Evolutionary conservation across 2,329 filamentous ascomycete species (phyloP).

Genomic region (Ceratocystis albifundus): DNA sequence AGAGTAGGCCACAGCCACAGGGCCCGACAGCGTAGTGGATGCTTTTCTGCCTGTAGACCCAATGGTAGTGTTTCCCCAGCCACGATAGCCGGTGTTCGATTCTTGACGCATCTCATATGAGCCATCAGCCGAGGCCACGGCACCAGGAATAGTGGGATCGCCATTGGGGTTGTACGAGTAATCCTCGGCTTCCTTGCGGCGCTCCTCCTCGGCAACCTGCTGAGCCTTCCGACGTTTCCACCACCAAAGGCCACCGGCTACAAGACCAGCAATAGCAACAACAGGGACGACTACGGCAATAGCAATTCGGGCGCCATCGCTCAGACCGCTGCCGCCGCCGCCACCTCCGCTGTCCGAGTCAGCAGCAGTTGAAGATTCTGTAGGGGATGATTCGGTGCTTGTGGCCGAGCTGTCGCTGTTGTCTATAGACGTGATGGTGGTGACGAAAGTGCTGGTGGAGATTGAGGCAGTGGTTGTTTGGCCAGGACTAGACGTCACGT

Average conservation of each 20-base stretch:
- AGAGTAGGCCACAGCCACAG: constrained; percentile 55
- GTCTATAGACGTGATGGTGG: constrained; percentile 26
- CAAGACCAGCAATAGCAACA: constrained; percentile 69
- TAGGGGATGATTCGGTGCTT: constrained; percentile 24
- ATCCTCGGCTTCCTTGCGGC: constrained; percentile 92
- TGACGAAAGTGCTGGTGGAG: constrained; percentile 25
- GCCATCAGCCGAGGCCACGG: constrained; percentile 39
- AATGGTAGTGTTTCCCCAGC: constrained; percentile 71
- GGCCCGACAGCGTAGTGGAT: constrained; percentile 78
- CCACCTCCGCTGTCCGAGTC: constrained; percentile 27
- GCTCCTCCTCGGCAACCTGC: constrained; percentile 73
- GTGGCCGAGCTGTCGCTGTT: constrained; percentile 9
- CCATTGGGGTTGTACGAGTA: constrained; percentile 98
- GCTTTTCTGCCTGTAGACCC: constrained; percentile 62
- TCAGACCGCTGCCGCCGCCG: constrained; percentile 37
- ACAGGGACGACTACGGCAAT: constrained; percentile 92
- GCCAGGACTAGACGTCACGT: constrained; percentile 17
- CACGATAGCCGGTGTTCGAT: constrained; percentile 68
- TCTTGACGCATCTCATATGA: constrained; percentile 70
- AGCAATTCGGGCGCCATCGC: constrained; percentile 62
- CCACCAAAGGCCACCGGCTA: constrained; percentile 64
- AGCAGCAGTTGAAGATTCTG: constrained; percentile 28
- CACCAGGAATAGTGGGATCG: constrained; percentile 60
- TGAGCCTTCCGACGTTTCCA: constrained; percentile 83
- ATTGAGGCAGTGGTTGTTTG: constrained; percentile 22